phyloP scores from a whole-genome alignment of 2,329 filamentous ascomycete species.

The Orbilia quercus region DNA sequence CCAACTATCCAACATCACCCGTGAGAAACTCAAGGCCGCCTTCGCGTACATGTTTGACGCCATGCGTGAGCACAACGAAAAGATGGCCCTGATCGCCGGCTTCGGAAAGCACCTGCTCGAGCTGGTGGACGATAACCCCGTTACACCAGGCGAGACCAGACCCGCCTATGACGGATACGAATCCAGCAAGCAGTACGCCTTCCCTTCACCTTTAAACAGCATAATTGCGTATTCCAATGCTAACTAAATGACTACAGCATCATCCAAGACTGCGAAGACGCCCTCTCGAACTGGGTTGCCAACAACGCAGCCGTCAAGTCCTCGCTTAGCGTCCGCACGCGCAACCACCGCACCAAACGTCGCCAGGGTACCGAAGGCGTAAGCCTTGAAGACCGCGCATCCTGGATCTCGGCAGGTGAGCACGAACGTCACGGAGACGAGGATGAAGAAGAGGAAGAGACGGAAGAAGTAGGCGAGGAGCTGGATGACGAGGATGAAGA shows the following conservation, averaged over 20 bases:
- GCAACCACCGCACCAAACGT: conserved; percentile 69
- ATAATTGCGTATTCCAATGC: conserved; percentile 57
- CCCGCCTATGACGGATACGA: conserved; percentile 98
- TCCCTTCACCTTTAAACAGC: neutral
- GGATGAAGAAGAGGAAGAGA: conserved; percentile 43
- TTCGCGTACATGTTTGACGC: conserved; percentile 99
- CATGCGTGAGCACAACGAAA: conserved; percentile 95
- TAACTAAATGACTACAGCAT: conserved; percentile 68
- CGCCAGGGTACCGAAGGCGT: conserved; percentile 54
- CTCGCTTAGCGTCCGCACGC: conserved; percentile 86
- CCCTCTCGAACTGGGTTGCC: conserved; percentile 95
- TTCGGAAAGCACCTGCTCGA: conserved; percentile 99
- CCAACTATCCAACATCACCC: conserved; percentile 98
- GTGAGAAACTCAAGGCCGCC: conserved; percentile 98
- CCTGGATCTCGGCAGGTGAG: conserved; percentile 53
- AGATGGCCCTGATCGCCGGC: conserved; percentile 95
- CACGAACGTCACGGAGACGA: conserved; percentile 40
- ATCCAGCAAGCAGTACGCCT: conserved; percentile 81
- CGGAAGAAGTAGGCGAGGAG: conserved; percentile 37
- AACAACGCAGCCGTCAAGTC: conserved; percentile 88
- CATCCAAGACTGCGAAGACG: conserved; percentile 98
- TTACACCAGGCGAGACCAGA: conserved; percentile 95
- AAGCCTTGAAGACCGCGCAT: conserved; percentile 47
- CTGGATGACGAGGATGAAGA: conserved; percentile 47
- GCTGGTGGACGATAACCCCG: conserved; percentile 93